Evolutionary conservation across 1,284 basidiomycete genomes (phyloP).

Genomic region (Uromyces viciae-fabae): DNA sequence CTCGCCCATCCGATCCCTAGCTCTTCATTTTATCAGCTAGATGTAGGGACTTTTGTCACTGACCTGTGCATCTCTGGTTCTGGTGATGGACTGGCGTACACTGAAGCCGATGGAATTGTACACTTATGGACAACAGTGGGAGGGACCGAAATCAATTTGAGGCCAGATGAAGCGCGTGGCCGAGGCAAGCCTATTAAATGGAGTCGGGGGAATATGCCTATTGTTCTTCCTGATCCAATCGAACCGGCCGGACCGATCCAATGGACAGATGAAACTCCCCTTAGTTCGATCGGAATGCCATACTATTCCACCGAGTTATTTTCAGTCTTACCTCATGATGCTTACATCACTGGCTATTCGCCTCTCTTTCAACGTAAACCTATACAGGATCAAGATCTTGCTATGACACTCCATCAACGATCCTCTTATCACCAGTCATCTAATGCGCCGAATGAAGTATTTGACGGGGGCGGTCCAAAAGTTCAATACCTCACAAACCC

Average conservation of each 20-base stretch:
- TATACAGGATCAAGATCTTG: conserved; percentile 56
- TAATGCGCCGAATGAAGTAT: conserved; percentile 70
- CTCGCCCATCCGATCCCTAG: conserved; percentile 62
- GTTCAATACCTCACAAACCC: conserved; percentile 36
- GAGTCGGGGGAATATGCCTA: conserved; percentile 72
- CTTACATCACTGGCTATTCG: conserved; percentile 61
- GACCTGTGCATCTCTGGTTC: conserved; percentile 78
- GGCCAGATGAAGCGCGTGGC: conserved; percentile 60
- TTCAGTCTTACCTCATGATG: conserved; percentile 64
- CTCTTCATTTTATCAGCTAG: conserved; percentile 54
- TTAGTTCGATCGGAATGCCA: conserved; percentile 86
- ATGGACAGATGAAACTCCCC: conserved; percentile 77
- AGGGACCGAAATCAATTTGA: conserved; percentile 57
- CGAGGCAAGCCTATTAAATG: conserved; percentile 69
- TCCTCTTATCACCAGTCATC: conserved; percentile 76
- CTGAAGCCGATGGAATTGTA: conserved; percentile 78
- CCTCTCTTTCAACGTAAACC: conserved; percentile 55
- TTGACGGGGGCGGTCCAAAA: conserved; percentile 78
- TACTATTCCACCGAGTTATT: conserved; percentile 73
- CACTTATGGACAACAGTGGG: conserved; percentile 70
- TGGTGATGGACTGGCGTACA: conserved; percentile 85
- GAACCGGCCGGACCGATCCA: conserved; percentile 66
- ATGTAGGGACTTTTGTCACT: conserved; percentile 68
- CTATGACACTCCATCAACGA: conserved; percentile 66
- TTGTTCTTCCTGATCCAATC: conserved; percentile 76